Percentiles rank a stretch among this genome's conserved stretches.
These are phyloP conservation scores for Globisporangium lucens DNA, from an alignment of 352 stramenopile genomes.

Conservation along the genomic window DNA sequence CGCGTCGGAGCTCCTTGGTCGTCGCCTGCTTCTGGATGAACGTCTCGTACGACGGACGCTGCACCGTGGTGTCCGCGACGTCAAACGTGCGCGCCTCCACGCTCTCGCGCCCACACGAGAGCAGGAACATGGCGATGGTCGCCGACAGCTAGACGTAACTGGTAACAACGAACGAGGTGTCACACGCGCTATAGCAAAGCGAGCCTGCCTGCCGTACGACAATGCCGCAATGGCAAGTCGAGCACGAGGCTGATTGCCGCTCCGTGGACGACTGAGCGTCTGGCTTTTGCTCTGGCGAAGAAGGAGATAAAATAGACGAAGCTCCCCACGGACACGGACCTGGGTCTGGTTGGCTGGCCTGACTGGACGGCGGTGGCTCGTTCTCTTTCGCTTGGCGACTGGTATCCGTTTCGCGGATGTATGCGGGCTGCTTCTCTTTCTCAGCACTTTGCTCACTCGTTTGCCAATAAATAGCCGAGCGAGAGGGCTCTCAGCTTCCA, in stretches of 20 bases:
- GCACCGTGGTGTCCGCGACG: background rate
- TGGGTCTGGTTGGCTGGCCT: background rate
- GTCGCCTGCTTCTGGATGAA: conserved; percentile 15
- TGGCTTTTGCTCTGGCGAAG: no score
- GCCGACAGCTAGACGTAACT: no score
- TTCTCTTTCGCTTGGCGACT: background rate
- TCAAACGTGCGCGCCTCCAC: conserved; percentile 16
- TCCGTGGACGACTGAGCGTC: background rate
- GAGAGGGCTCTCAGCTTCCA: background rate
- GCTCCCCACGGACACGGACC: no score
- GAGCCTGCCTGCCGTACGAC: background rate
- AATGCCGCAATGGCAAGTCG: background rate
- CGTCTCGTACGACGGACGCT: conserved; percentile 20
- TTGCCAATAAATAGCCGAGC: conserved; percentile 6
- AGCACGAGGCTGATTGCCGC: no score
- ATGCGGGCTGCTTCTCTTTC: background rate
- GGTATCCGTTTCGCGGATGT: conserved; percentile 1
- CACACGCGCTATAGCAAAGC: no score
- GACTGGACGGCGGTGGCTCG: background rate
- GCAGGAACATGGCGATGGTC: conserved; percentile 28
- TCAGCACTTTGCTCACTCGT: background rate
- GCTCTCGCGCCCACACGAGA: conserved; percentile 33
- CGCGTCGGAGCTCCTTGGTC: conserved; percentile 12
- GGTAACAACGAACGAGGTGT: no score
- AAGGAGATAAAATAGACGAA: no score